Evolutionary conservation across 768 basidiomycete species (phyloP), one percentile per base, ranked within the genome.

Genomic region (Lactarius pseudohatsudake): DNA sequence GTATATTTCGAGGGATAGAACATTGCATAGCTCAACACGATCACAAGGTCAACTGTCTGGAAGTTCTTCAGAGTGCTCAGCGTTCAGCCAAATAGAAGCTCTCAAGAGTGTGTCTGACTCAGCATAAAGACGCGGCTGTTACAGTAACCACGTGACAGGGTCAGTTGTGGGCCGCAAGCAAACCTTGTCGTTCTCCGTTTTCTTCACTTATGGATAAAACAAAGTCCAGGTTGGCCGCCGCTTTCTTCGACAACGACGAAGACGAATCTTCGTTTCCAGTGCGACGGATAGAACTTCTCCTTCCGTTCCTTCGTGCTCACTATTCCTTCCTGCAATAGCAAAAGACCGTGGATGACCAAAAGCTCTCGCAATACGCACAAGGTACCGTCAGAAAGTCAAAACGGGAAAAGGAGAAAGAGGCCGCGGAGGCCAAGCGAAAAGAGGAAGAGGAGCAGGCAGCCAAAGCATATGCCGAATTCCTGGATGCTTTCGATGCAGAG

Each of bases 391-490:
- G 88, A 66, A 98, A 98, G 80, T 94, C 94, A 18, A 88, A 90
- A 65, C 83, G 91, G 70, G 96, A 98, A 78, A 90, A 91, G 72
- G 97, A 98, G 75, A 88, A 88, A 73, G 96, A 98, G 72, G 90
- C 89, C 58, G 96, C 92, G 41, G 94, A 96, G 73, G 89, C 88
- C 45, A 97, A 94, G 78, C 88, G 88, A 72, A 85, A 82, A 69
- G 91, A 92, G 74, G 92, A 94, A 73, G 92, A 93, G 73, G 87
- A 87, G 59, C 82, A 84, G 70, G 91, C 91, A 53, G 91, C 86
- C 4, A 87, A 84, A 71, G 91, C 89, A 2, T 91, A 90, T 72
- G 88, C 88, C 30, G 94, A 95, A 71, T 96, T 93, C 75, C 74
- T 94, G 70, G 88, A 92, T 69, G 86, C 87, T 26, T 95, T 94